phyloP scores from a whole-genome alignment of 257 asterid genomes.

The Ehretia macrophylla region DNA sequence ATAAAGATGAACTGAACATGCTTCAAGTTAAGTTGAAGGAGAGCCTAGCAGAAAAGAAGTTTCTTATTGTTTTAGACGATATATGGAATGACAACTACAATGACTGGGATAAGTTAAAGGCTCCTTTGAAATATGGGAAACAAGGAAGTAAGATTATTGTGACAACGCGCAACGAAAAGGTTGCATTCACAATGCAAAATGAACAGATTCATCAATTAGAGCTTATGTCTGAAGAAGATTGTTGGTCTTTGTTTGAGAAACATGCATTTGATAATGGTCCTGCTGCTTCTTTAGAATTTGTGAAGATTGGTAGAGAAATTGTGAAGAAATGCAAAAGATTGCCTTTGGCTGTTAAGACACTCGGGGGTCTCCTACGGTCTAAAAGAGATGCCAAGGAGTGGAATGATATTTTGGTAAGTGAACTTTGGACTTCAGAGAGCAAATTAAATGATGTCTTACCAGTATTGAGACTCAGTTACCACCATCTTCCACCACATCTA shows the following conservation, averaged over 20 bases:
- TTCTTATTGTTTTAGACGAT: too few relatives aligned
- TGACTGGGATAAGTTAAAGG: too few relatives aligned
- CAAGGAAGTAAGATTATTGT: too few relatives aligned
- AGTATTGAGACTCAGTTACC: slow-evolving; percentile 10
- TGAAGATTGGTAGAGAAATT: too few relatives aligned
- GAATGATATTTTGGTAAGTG: slow-evolving; percentile 5
- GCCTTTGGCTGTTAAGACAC: slow-evolving; percentile 12
- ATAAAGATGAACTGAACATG: slow-evolving; percentile 34
- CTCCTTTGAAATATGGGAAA: too few relatives aligned
- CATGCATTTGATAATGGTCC: too few relatives aligned
- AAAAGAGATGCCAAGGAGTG: neutral
- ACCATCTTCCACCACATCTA: too few relatives aligned
- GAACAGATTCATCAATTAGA: neutral
- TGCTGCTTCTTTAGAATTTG: too few relatives aligned
- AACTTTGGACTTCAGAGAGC: neutral
- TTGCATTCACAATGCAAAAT: slow-evolving; percentile 30
- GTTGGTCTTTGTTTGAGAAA: slow-evolving; percentile 10
- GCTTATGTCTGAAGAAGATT: neutral
- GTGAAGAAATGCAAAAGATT: slow-evolving; percentile 5
- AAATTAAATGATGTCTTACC: slow-evolving; percentile 8
- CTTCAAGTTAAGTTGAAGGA: too few relatives aligned
- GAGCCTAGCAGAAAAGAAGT: too few relatives aligned
- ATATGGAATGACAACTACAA: too few relatives aligned
- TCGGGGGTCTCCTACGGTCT: slow-evolving; percentile 9
- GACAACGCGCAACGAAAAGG: too few relatives aligned